phyloP scores from a whole-genome alignment of 495 filamentous ascomycete species.

The Penicillium roqueforti region DNA sequence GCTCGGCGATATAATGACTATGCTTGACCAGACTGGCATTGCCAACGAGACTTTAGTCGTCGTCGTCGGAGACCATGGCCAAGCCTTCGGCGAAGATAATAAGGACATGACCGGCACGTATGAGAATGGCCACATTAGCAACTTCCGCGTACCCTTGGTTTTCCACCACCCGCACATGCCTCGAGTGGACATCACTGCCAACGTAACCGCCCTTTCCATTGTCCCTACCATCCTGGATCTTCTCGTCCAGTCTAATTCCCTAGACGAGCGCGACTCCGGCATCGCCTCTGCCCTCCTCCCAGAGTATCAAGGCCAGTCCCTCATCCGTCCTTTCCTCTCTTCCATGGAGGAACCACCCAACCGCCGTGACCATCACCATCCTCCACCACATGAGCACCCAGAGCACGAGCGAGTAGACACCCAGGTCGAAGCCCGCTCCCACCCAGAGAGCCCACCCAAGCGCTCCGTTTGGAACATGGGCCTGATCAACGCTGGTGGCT shows the following conservation, averaged over 20 bases:
- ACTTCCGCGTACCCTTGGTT: slow-evolving; percentile 42
- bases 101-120: slow-evolving; percentile 38
- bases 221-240: slow-evolving; percentile 46
- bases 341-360: slow-evolving; percentile 8
- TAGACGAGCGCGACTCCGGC: slow-evolving; percentile 27
- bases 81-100: slow-evolving; percentile 39
- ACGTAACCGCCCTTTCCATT: slow-evolving; percentile 41
- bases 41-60: slow-evolving; percentile 48
- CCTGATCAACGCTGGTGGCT: slow-evolving; percentile 43
- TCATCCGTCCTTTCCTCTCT: slow-evolving; percentile 29
- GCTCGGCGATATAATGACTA: slow-evolving; percentile 41
- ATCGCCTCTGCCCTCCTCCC: slow-evolving; percentile 37
- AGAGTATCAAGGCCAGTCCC: slow-evolving; percentile 36
- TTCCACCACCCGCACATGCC: slow-evolving; percentile 44
- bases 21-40: slow-evolving; percentile 47
- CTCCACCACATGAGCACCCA: not conserved
- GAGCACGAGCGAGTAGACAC: not conserved
- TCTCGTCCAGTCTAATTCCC: slow-evolving; percentile 37
- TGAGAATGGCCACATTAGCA: slow-evolving; percentile 44
- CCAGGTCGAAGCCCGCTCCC: slow-evolving; percentile 3
- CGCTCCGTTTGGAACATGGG: slow-evolving; percentile 36
- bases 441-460: slow-evolving; percentile 5
- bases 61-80: slow-evolving; percentile 45
- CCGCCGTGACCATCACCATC: not conserved
- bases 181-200: slow-evolving; percentile 36